Percentiles rank a stretch among this genome's conserved stretches.
These are phyloP conservation scores for Penicillium coffeae DNA, from an alignment of 495 filamentous ascomycete genomes.

Conservation along the genomic window DNA sequence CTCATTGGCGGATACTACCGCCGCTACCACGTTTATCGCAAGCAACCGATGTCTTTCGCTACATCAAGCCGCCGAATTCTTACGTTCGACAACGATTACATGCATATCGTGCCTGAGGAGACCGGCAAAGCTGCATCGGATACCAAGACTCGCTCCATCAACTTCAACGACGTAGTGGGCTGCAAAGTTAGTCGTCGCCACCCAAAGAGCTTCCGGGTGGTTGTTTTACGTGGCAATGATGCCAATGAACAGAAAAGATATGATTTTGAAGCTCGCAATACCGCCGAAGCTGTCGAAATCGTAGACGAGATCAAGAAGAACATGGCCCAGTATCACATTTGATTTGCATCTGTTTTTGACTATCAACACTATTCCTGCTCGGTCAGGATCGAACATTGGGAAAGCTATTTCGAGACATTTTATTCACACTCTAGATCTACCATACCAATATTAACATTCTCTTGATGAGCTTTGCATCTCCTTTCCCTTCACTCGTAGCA, in stretches of 20 bases:
- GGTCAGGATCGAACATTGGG: not conserved
- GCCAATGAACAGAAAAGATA: constrained; percentile 81
- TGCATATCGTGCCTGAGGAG: constrained; percentile 86
- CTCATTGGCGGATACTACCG: constrained; percentile 68
- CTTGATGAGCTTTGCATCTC: not conserved
- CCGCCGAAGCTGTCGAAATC: constrained; percentile 80
- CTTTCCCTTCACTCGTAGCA: not conserved
- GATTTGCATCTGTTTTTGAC: constrained; percentile 6
- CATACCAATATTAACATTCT: not conserved
- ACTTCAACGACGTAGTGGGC: constrained; percentile 87
- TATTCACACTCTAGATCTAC: not conserved
- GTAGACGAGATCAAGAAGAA: constrained; percentile 76
- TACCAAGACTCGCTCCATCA: constrained; percentile 80
- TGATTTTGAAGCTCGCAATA: constrained; percentile 86
- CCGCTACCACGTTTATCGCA: constrained; percentile 87
- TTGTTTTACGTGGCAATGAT: constrained; percentile 70
- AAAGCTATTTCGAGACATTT: not conserved
- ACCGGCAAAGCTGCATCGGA: constrained; percentile 51
- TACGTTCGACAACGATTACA: constrained; percentile 89
- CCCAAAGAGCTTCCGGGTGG: constrained; percentile 86
- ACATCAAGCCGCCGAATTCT: constrained; percentile 78
- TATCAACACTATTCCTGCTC: not conserved
- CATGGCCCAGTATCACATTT: constrained; percentile 50
- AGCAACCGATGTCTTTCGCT: constrained; percentile 90
- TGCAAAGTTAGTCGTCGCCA: constrained; percentile 89